These are phyloP conservation scores for Penicillium paradoxum DNA, from an alignment of 495 filamentous ascomycete genomes.

Conservation along the genomic window DNA sequence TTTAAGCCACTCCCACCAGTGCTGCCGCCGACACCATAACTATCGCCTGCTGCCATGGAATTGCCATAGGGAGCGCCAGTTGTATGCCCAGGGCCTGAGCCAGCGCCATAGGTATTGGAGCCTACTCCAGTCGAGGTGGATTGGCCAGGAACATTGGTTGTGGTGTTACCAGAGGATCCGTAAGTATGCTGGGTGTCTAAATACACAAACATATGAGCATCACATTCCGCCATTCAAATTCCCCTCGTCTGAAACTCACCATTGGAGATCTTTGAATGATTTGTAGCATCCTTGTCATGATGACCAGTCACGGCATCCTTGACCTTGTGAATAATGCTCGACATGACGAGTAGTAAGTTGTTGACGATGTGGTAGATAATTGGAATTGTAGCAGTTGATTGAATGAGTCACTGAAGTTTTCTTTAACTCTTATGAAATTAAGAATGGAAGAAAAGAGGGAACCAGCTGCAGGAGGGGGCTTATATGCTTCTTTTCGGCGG, in stretches of 20 bases:
- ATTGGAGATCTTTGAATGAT: slow-evolving; percentile 31
- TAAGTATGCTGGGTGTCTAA: slow-evolving; percentile 29
- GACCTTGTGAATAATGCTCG: slow-evolving; percentile 64
- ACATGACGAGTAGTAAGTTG: slow-evolving; percentile 47
- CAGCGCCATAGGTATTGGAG: slow-evolving; percentile 3
- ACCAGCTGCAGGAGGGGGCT: background rate
- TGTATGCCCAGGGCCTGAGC: background rate
- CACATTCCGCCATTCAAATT: background rate
- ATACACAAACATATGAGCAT: slow-evolving; percentile 42
- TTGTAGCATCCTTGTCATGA: slow-evolving; percentile 36
- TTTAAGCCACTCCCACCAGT: background rate
- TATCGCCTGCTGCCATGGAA: background rate
- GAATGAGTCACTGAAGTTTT: too few species aligned
- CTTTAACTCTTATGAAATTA: too few species aligned
- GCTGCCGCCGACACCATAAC: background rate
- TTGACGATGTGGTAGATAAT: background rate
- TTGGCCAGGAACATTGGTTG: slow-evolving; percentile 8
- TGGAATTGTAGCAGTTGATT: too few species aligned
- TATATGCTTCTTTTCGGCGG: slow-evolving; percentile 2
- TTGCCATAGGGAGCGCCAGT: too few species aligned
- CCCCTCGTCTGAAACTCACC: slow-evolving; percentile 4
- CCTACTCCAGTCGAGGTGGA: slow-evolving; percentile 5
- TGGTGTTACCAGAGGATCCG: slow-evolving; percentile 3
- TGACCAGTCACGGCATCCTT: slow-evolving; percentile 58
- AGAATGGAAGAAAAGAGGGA: too few species aligned